Evolutionary conservation across 179 eudicot species (phyloP), one percentile per base, ranked within the genome.

Genomic region (Beta macrorhiza): DNA sequence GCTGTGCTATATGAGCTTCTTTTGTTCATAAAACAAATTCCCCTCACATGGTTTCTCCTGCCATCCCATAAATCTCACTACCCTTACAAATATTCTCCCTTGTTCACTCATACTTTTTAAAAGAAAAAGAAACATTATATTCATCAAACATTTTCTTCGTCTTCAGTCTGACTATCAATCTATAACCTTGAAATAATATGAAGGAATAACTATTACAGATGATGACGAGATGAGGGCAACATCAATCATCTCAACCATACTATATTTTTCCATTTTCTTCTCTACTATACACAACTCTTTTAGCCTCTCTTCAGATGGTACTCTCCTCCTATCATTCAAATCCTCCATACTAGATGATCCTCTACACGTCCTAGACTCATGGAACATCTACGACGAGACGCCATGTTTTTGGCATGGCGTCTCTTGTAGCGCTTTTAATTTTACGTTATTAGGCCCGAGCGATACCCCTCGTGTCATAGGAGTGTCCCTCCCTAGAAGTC

Each of bases 371-470:
- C 73, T 95, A 8, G 82, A 83, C 17, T 63, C 79, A 69, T 95
- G 98, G 98, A 86, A 77, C 11, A 52, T 32, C 85, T 20, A 67
- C 42, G 91, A 88, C 83, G 84, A 83, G 25, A 90, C 90, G 4
- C 98, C 98, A 25, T 95, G 98, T 73, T 86, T 85, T 32, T 95
- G 98, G 98, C 83, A 64, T 1, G 98, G 98, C 5, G 87, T 95
- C 47, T 12, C 82, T 0, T 95, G 98, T 55, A 52, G 42, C 9
- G 14, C 19, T 56, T 52, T 61, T 8, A 58, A 7, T 16, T 2
- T 29, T 8, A 42, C 67, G 14, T 11, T 42, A 67, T 22, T 45
- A 44, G 13, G 37, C 32, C 3, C 42, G 6, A 71, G 77, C 1
- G 85, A 81, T 20, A 78, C 87, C 0, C 74, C 82, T 19, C 86